These are phyloP conservation scores for Chlorella vulgaris DNA, from an alignment of 139 green algal genomes.

Conservation along the genomic window DNA sequence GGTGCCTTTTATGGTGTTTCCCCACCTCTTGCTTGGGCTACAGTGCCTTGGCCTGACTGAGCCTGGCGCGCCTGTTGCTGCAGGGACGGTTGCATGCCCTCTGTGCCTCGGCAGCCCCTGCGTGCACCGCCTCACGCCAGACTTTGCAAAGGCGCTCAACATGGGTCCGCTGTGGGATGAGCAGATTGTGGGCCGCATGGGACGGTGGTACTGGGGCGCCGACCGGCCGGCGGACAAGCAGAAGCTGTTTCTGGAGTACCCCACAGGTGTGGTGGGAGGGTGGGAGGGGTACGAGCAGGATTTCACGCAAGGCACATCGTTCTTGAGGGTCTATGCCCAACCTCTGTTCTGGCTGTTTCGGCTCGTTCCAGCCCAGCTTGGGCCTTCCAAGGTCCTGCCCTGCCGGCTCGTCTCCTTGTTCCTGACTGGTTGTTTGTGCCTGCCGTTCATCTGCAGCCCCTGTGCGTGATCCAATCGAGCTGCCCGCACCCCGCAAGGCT, in stretches of 20 bases:
- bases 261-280: slow-evolving; percentile 1
- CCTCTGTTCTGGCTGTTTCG: too few species aligned
- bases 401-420: too few species aligned
- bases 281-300: neutral
- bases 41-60: too few species aligned
- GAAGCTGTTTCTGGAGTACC: slow-evolving; percentile 35
- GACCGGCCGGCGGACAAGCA: slow-evolving; percentile 13
- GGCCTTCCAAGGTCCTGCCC: too few species aligned
- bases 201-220: slow-evolving; percentile 4
- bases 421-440: too few species aligned
- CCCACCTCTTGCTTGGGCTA: too few species aligned
- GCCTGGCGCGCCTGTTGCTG: too few species aligned
- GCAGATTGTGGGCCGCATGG: slow-evolving; percentile 14
- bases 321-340: too few species aligned
- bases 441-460: slow-evolving; percentile 2
- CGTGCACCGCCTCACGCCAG: slow-evolving; percentile 42
- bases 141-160: slow-evolving; percentile 39
- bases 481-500: slow-evolving; percentile 2
- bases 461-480: slow-evolving; percentile 9
- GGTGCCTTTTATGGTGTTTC: too few species aligned
- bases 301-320: neutral
- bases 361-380: too few species aligned
- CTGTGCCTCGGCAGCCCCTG: slow-evolving; percentile 34
- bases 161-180: slow-evolving; percentile 39
- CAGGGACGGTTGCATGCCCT: slow-evolving; percentile 50